Percentiles rank a stretch among this genome's conserved stretches.
These are phyloP conservation scores for Russula sp. DNA, from an alignment of 768 basidiomycete species.

Conservation along the genomic window DNA sequence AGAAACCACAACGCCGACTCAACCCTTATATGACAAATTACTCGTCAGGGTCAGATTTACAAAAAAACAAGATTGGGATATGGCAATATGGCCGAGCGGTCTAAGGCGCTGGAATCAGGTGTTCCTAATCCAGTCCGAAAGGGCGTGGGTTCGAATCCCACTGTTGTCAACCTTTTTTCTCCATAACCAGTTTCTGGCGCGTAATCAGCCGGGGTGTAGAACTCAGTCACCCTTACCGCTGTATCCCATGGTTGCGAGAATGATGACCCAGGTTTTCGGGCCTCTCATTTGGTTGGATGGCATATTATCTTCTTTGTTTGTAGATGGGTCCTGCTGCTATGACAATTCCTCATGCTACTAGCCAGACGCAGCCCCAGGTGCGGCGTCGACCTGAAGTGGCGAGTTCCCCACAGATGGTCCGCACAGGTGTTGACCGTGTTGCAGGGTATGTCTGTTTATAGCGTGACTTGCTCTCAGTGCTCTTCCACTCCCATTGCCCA, in stretches of 20 bases:
- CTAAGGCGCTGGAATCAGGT: conserved; percentile 27
- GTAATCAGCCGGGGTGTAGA: too few relatives aligned
- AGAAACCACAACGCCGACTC: not conserved
- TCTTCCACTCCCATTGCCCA: too few relatives aligned
- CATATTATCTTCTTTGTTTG: too few relatives aligned
- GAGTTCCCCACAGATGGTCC: conserved; percentile 37
- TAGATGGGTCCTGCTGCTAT: not conserved
- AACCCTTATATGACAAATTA: not conserved
- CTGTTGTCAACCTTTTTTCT: conserved; percentile 30
- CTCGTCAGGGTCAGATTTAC: not conserved
- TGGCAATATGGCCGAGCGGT: conserved; percentile 27
- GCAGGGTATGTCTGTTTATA: conserved; percentile 30
- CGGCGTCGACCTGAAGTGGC: conserved; percentile 31
- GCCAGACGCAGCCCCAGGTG: conserved; percentile 41
- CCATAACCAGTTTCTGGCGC: not conserved
- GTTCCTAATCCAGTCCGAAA: conserved; percentile 29
- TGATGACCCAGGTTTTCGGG: too few relatives aligned
- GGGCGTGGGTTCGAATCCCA: conserved; percentile 49
- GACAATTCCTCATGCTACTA: conserved; percentile 22
- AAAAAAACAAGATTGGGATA: not conserved
- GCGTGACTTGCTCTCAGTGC: conserved; percentile 23
- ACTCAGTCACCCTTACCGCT: too few relatives aligned
- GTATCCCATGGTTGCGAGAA: too few relatives aligned
- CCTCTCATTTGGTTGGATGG: too few relatives aligned
- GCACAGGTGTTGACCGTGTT: conserved; percentile 24